Base-by-base conservation (phyloP, 2,329 filamentous ascomycete species). In the Alternaria brassicae region DNA sequence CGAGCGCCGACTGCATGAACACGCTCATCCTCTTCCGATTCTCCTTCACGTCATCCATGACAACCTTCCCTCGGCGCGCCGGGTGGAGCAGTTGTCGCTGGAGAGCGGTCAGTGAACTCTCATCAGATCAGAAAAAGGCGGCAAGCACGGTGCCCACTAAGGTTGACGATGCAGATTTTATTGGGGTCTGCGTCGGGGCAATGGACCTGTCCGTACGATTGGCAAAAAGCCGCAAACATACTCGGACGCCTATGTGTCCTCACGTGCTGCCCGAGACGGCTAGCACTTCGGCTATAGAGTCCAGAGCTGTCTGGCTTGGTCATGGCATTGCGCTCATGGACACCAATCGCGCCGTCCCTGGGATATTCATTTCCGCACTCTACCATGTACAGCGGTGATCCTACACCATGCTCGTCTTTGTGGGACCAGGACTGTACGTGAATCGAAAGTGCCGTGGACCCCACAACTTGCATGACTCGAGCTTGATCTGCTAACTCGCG, bases 301-400 rank as follows among this genome's bases (percentile, higher is more conserved):
- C 69, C 63, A 70, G 66, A 68, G 60, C 56, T 57, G 64, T 65
- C 61, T 62, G 59, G 67, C 60, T 65, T 64, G 60, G 56, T 64
- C 59, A 66, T 56, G 45, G 51, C 37, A 44, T 41, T 41, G 36
- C 37, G 58, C 53, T 53, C 37, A 40, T 52, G 56, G 63, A 72
- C 60, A 67, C 72, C 70, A 71, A 72, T 70, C 58, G 59, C 56
- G 68, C 63, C 50, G 58, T 59, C 56, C 41, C 52, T 65, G 58
- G 69, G 70, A 67, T 66, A 62, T 64, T 56, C 67, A 69, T 66
- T 67, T 72, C 72, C 72, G 72, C 63, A 51, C 47, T 53, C 45
- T 54, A 42, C n/a, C n/a, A n/a, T n/a, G n/a, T n/a, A n/a, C 48
- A 53, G 55, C 61, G 42, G 56, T 51, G 58, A 66, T 64, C 34